Base-by-base conservation (phyloP, 441 rosid species). In the Lepidium campestre region DNA sequence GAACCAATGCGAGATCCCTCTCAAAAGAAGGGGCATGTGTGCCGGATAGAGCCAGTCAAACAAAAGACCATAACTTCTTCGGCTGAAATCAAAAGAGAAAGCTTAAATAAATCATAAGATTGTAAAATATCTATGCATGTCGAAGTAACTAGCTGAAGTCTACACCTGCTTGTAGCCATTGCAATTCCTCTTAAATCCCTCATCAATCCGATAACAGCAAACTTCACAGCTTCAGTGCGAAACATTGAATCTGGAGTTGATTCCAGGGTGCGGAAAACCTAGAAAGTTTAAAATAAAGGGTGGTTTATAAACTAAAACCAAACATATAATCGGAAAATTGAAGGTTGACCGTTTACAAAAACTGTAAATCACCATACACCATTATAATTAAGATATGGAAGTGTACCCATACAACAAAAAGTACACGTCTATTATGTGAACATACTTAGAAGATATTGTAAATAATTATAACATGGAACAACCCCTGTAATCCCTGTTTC, bases 31-130 rank as follows among this genome's bases (percentile, higher is more conserved):
- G 49, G 98, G 95, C 92, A 93, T 80, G 83, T 93, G 98, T 32
- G 85, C 82, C 52, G 99, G 98, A 83, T 96, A 96, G 41, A 96
- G 83, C 99, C 98, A 96, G 74, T 93, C 98, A 79, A 96, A 96
- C 65, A 96, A 78, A 75, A 96, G 79, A 72, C 97, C 89, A 75
- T 91, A 96, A 8, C 98, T 88, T 80, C 90, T 89, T 57, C 94
- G 93, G 67, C 99, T 96, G 97, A 77, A 82, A 71, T 60, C 71
- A 44, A 52, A 57, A 8, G 66, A 54, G 40, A 54, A 50, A 34
- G 17, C 48, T 48, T 68, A 22, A 57, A 36, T 40, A 49, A 41
- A 35, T 23, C 48, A 68, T 18, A 25, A 41, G 61, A 68, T 7
- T 44, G 49, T 19, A 63, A 62, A 53, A 25, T 44, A 15, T 40